phyloP scores from a whole-genome alignment of 2,329 filamentous ascomycete genomes.

The Trichoderma atrobrunneum region DNA sequence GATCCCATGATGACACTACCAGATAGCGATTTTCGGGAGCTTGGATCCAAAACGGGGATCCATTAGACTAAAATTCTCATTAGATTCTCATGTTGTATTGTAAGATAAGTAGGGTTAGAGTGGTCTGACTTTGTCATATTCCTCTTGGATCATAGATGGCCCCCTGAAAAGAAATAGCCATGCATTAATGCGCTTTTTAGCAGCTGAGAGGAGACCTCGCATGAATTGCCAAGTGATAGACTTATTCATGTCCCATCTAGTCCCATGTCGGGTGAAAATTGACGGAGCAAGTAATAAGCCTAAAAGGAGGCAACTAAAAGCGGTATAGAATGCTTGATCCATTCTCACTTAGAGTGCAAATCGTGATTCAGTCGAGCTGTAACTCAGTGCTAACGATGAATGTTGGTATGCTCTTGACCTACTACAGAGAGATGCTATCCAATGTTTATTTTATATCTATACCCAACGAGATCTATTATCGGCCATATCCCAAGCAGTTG shows the following conservation, averaged over 20 bases:
- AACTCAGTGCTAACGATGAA: not conserved
- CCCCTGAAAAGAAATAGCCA: not conserved
- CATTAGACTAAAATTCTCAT: not conserved
- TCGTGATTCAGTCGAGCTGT: not conserved
- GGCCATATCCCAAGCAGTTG: not conserved
- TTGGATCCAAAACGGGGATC: not conserved
- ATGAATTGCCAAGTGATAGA: not conserved
- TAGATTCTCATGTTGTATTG: not conserved
- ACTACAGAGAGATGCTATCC: not conserved
- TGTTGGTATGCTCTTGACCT: not conserved
- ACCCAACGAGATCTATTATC: not conserved
- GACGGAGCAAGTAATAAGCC: not conserved
- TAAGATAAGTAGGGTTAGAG: not conserved
- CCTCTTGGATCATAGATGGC: not conserved
- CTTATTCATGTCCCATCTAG: not conserved
- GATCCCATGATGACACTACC: not conserved
- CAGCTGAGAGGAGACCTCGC: not conserved
- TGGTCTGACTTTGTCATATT: not conserved
- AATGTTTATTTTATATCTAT: not conserved
- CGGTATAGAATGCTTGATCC: not conserved
- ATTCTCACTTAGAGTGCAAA: not conserved
- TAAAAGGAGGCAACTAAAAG: not conserved
- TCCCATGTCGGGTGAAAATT: not conserved
- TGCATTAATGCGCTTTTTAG: not conserved
- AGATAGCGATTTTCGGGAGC: slow-evolving; percentile 1